Conservation (phyloP, 805 yeast genomes). For the Torulaspora indica region DNA sequence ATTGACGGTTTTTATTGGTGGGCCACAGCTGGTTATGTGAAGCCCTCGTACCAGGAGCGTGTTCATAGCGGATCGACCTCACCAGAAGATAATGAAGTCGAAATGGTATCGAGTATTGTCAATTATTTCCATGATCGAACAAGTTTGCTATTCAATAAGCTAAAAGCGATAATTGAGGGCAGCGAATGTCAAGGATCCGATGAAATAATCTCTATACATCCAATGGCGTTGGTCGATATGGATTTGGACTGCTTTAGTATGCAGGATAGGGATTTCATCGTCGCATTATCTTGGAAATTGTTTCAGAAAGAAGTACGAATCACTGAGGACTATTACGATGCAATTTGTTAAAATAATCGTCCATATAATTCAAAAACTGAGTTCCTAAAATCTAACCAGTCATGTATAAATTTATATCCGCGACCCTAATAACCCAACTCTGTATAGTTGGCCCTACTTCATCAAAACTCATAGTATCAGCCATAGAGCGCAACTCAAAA, state of each 20-base stretch:
- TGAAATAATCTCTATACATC: constrained; percentile 17
- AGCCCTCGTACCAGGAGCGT: constrained; percentile 26
- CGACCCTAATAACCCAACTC: background rate
- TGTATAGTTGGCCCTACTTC: background rate
- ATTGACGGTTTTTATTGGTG: constrained; percentile 32
- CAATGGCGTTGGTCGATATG: constrained; percentile 22
- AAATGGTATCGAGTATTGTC: constrained; percentile 13
- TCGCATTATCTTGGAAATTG: constrained; percentile 22
- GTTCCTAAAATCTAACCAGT: background rate
- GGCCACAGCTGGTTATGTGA: constrained; percentile 29
- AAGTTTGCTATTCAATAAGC: constrained; percentile 11
- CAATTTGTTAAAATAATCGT: constrained; percentile 6
- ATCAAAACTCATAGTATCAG: constrained; percentile 28
- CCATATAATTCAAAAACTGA: too few relatives aligned
- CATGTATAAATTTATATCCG: background rate
- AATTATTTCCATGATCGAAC: constrained; percentile 24
- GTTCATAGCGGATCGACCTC: background rate
- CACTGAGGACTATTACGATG: constrained; percentile 11
- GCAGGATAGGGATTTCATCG: constrained; percentile 28
- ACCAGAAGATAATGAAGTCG: constrained; percentile 10
- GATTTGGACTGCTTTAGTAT: constrained; percentile 35
- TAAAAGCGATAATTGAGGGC: constrained; percentile 17
- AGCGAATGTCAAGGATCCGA: constrained; percentile 14
- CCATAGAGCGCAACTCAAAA: constrained; percentile 45
- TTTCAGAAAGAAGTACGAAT: constrained; percentile 18